Evolutionary conservation across 2,329 filamentous ascomycete genomes (phyloP).

Genomic region (Beauveria australis): DNA sequence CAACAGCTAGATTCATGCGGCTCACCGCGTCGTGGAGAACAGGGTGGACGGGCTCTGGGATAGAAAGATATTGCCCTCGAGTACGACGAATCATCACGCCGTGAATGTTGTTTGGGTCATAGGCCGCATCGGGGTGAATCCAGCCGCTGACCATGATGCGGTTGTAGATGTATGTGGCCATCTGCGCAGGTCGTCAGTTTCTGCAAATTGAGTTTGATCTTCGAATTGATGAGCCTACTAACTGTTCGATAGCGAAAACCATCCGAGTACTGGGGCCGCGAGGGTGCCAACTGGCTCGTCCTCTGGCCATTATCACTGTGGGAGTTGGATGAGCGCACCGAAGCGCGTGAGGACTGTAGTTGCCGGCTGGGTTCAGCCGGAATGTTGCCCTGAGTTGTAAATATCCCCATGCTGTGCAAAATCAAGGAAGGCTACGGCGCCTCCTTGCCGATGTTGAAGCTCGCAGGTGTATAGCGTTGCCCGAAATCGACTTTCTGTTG

Average conservation of each 20-base stretch:
- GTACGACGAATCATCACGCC: constrained; percentile 31
- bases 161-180: constrained; percentile 24
- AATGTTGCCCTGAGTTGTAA: background rate
- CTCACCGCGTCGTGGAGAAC: constrained; percentile 33
- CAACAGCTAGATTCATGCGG: constrained; percentile 36
- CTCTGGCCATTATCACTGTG: background rate
- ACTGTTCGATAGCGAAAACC: constrained; percentile 25
- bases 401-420: background rate
- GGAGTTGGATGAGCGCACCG: background rate
- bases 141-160: constrained; percentile 22
- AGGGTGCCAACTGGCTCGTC: background rate
- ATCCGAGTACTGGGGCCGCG: constrained; percentile 17
- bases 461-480: background rate
- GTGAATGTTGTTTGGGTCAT: constrained; percentile 17
- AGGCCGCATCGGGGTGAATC: constrained; percentile 17
- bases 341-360: background rate
- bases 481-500: background rate
- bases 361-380: background rate
- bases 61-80: constrained; percentile 32
- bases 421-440: background rate
- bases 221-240: constrained; percentile 1
- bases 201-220: too few species aligned
- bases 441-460: background rate
- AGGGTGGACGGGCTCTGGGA: constrained; percentile 29
- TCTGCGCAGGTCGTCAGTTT: constrained; percentile 15